Evolutionary conservation across 352 stramenopile genomes (phyloP).

Genomic region (Phytophthora litchii): DNA sequence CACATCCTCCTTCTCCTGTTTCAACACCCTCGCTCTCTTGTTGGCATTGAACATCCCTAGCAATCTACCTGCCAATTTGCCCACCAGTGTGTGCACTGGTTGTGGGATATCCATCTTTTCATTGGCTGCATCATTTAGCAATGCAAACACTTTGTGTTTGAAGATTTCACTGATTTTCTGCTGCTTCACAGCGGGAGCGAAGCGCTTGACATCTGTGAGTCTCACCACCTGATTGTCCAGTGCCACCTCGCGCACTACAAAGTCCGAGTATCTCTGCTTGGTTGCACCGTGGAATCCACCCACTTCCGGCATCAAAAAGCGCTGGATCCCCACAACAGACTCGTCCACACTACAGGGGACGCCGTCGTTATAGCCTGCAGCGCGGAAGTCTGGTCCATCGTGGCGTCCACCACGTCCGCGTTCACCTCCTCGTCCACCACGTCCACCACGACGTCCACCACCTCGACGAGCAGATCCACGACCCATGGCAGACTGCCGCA

Average conservation of each 20-base stretch:
- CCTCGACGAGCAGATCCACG: constrained; percentile 29
- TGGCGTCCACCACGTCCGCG: constrained; percentile 23
- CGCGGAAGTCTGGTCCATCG: constrained; percentile 53
- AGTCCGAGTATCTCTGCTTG: constrained; percentile 93
- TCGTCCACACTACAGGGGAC: constrained; percentile 80
- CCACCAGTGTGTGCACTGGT: constrained; percentile 57
- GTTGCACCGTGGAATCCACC: constrained; percentile 83
- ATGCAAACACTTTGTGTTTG: constrained; percentile 72
- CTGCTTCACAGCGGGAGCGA: constrained; percentile 44
- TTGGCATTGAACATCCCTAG: constrained; percentile 71
- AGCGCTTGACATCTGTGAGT: constrained; percentile 71
- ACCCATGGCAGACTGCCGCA: constrained; percentile 30
- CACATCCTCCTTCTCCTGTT: constrained; percentile 49
- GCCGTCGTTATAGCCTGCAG: constrained; percentile 76
- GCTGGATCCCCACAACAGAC: constrained; percentile 69
- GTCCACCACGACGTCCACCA: constrained; percentile 30
- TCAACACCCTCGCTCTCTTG: constrained; percentile 47
- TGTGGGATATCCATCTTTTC: constrained; percentile 40
- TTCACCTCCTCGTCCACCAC: constrained; percentile 30
- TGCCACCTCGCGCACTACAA: constrained; percentile 89
- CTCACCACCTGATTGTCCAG: constrained; percentile 55
- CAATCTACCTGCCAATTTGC: constrained; percentile 57
- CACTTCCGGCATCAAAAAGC: constrained; percentile 66
- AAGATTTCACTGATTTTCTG: constrained; percentile 81
- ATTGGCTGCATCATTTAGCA: constrained; percentile 56